A percentile compares a stretch with the other conserved stretches of the same genome.
These are phyloP conservation scores for Fagopyrum homotropicum DNA, from an alignment of 148 eudicot species.

Conservation along the genomic window DNA sequence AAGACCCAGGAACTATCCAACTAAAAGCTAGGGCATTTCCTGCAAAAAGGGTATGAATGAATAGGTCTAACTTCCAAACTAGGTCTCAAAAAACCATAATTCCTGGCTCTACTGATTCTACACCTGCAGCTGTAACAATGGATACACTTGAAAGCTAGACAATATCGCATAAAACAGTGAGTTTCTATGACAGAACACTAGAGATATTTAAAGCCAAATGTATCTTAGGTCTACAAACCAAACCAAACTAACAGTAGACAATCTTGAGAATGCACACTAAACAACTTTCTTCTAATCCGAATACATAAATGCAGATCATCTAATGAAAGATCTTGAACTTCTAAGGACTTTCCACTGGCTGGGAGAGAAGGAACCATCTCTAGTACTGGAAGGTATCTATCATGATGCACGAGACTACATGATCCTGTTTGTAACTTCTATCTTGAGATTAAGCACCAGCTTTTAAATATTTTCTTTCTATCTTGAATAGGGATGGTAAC, in stretches of 20 bases:
- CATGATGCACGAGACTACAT: slow-evolving; percentile 28
- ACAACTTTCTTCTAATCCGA: slow-evolving; percentile 2
- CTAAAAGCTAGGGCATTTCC: background rate
- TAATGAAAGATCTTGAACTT: slow-evolving; percentile 21
- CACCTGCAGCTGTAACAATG: background rate
- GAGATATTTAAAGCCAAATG: slow-evolving; percentile 2
- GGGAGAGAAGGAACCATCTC: slow-evolving; percentile 26
- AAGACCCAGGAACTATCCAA: background rate
- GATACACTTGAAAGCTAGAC: background rate
- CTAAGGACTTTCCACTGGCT: slow-evolving; percentile 24
- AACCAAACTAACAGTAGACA: slow-evolving; percentile 7
- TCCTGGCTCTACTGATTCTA: background rate
- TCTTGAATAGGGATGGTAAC: slow-evolving; percentile 70
- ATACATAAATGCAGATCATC: slow-evolving; percentile 1
- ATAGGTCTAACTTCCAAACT: background rate
- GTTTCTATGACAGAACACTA: slow-evolving; percentile 9
- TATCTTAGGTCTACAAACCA: slow-evolving; percentile 14
- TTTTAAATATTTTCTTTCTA: slow-evolving; percentile 26
- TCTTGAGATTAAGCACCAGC: slow-evolving; percentile 33
- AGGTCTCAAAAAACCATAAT: background rate
- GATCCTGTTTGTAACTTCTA: slow-evolving; percentile 38
- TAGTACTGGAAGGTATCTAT: slow-evolving; percentile 35
- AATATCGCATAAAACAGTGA: background rate
- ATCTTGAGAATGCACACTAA: slow-evolving; percentile 10
- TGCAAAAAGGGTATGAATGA: background rate